Evolutionary conservation across 179 eudicot genomes (phyloP).

Genomic region (Beta macrorhiza): DNA sequence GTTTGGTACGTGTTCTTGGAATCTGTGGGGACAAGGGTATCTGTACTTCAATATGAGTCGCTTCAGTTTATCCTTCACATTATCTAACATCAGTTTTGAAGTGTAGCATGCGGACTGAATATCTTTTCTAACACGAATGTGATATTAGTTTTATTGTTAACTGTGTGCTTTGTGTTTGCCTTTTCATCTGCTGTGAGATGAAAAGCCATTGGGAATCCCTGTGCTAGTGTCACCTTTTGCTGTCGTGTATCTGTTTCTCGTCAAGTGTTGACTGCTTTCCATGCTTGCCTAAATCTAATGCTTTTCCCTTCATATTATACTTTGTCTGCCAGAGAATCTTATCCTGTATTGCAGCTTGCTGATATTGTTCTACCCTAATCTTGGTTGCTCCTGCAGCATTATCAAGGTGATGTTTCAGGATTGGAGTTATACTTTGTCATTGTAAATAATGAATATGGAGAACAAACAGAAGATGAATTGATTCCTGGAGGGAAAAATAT

Average conservation of each 20-base stretch:
- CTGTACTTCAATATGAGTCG: too few relatives aligned
- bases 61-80: too few relatives aligned
- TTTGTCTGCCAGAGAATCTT: neutral
- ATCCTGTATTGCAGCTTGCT: neutral
- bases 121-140: neutral
- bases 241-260: neutral
- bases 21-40: too few relatives aligned
- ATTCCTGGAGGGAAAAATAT: constrained; percentile 74
- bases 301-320: neutral
- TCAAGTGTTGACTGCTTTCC: neutral
- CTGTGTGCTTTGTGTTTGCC: neutral
- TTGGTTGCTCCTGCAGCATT: constrained; percentile 52
- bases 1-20: too few relatives aligned
- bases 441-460: constrained; percentile 93
- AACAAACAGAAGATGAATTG: constrained; percentile 89
- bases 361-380: neutral
- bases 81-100: neutral
- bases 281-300: neutral
- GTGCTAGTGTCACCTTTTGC: neutral
- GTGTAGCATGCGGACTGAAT: neutral
- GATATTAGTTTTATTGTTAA: neutral
- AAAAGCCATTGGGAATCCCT: neutral
- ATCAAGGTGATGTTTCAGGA: constrained; percentile 71
- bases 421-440: constrained; percentile 93
- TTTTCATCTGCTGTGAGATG: neutral